These are phyloP conservation scores for Hypoxylon intermedium DNA, from an alignment of 495 filamentous ascomycete species.

Conservation along the genomic window DNA sequence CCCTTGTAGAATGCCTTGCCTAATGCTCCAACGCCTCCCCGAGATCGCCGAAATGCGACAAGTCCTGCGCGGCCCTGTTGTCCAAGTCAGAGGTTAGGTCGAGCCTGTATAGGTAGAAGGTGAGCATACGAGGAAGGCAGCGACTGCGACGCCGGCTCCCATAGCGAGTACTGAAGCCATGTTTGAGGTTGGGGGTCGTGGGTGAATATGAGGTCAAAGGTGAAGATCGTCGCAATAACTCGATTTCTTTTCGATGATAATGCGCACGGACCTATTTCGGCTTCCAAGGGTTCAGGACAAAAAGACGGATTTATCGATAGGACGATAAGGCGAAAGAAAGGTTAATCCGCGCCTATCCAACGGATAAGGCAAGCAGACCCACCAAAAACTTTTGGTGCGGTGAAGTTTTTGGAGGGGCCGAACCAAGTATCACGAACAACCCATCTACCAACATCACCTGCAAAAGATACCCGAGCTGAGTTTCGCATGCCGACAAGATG, in stretches of 20 bases:
- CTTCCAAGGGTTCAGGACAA: not conserved
- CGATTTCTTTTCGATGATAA: slow-evolving; percentile 23
- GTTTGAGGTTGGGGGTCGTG: slow-evolving; percentile 17
- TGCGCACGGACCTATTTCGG: slow-evolving; percentile 20
- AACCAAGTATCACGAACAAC: slow-evolving; percentile 12
- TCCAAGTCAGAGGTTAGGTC: not conserved
- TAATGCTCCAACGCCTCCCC: slow-evolving; percentile 75
- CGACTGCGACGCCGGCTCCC: slow-evolving; percentile 76
- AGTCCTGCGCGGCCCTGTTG: slow-evolving; percentile 86
- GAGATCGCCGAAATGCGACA: slow-evolving; percentile 82
- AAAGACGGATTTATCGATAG: slow-evolving; percentile 17
- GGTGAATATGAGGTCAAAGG: slow-evolving; percentile 20
- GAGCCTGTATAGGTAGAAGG: not conserved
- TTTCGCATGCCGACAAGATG: slow-evolving; percentile 41
- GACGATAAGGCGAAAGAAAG: not conserved
- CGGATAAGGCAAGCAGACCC: slow-evolving; percentile 14
- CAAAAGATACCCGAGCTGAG: slow-evolving; percentile 12
- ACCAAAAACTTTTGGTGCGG: slow-evolving; percentile 17
- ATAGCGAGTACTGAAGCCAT: slow-evolving; percentile 81
- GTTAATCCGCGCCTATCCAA: slow-evolving; percentile 43
- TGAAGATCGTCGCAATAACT: slow-evolving; percentile 5
- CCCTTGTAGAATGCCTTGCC: slow-evolving; percentile 96
- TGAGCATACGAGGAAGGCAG: slow-evolving; percentile 74
- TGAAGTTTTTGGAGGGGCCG: slow-evolving; percentile 38
- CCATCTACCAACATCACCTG: slow-evolving; percentile 11